Percentiles rank a stretch among this genome's conserved stretches.
Evolutionary conservation across 805 yeast genomes (phyloP).

Genomic region (Monosporozyma servazzii): DNA sequence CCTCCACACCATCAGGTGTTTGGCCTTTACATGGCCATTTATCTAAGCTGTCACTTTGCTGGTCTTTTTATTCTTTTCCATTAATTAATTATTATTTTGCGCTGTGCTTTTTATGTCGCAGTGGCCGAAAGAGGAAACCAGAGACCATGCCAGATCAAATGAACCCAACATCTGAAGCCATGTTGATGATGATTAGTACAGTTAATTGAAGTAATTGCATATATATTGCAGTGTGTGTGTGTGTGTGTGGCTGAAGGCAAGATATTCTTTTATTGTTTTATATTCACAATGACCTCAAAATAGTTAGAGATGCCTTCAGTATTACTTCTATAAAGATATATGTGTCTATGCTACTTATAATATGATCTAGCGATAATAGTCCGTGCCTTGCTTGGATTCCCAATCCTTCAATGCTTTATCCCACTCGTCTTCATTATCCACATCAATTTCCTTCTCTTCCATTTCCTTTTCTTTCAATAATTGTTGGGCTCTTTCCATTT

Average conservation of each 20-base stretch:
- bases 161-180: neutral
- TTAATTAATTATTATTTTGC: neutral
- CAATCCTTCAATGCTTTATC: slow-evolving; percentile 52
- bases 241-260: neutral
- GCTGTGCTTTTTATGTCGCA: neutral
- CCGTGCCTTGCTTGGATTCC: slow-evolving; percentile 36
- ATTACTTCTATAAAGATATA: neutral
- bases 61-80: neutral
- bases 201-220: neutral
- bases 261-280: neutral
- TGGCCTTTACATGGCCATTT: neutral
- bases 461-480: slow-evolving; percentile 35
- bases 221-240: neutral
- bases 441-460: slow-evolving; percentile 40
- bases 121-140: neutral
- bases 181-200: neutral
- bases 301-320: neutral
- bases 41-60: neutral
- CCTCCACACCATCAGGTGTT: neutral
- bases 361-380: slow-evolving; percentile 13
- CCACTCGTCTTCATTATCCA: slow-evolving; percentile 65
- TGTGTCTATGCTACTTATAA: neutral
- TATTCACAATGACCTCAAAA: neutral
- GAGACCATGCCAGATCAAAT: neutral
- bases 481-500: slow-evolving; percentile 37